Conservation (phyloP, 495 filamentous ascomycete species). For the Penicillium subrubescens region DNA sequence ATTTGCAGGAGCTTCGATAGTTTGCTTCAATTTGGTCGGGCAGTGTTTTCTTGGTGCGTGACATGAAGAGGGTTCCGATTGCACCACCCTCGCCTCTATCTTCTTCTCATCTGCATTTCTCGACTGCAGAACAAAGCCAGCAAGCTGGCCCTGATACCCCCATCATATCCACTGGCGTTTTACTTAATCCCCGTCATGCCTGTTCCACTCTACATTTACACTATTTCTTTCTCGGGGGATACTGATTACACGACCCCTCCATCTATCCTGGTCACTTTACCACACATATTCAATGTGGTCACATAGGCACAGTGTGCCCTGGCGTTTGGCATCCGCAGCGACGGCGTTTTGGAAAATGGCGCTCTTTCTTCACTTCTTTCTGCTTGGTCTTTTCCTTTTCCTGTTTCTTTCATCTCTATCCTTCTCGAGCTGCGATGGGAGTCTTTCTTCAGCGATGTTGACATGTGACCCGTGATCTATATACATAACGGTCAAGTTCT, state of each 20-base stretch:
- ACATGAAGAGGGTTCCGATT: not conserved
- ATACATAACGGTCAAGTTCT: not conserved
- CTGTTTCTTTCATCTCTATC: not conserved
- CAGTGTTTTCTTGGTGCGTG: not conserved
- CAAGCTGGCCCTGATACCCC: conserved; percentile 15
- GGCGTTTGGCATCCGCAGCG: not conserved
- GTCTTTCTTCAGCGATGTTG: not conserved
- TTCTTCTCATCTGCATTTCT: not conserved
- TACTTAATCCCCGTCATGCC: not conserved
- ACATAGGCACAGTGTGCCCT: not conserved
- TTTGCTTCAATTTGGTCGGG: not conserved
- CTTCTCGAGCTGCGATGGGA: not conserved
- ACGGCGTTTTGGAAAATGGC: not conserved
- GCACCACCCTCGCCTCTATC: not conserved
- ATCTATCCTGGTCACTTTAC: not conserved
- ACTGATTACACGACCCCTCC: not conserved
- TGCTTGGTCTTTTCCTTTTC: not conserved
- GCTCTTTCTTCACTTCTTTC: not conserved
- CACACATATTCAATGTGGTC: not conserved
- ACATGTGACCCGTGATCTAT: not conserved
- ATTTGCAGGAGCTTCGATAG: conserved; percentile 41
- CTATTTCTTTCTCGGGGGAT: not conserved
- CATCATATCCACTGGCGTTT: conserved; percentile 15
- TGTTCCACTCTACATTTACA: not conserved
- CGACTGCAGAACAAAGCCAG: not conserved